Evolutionary conservation across 805 yeast species (phyloP).

Genomic region (Starmerella geochares): DNA sequence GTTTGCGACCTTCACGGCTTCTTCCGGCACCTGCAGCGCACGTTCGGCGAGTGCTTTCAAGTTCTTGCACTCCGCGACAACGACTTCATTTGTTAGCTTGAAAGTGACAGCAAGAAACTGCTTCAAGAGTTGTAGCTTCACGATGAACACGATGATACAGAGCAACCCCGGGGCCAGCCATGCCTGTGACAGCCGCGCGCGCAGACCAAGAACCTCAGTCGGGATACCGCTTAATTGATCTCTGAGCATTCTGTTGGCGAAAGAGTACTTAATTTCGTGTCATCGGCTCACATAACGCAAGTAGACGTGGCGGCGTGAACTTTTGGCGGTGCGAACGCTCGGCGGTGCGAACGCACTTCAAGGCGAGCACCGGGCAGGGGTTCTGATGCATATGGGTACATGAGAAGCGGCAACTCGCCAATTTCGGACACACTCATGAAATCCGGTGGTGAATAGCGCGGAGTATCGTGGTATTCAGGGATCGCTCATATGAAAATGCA

Average conservation of each 20-base stretch:
- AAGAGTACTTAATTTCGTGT: too few species aligned
- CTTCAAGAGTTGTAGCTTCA: slow-evolving; percentile 54
- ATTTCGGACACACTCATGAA: too few species aligned
- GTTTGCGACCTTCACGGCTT: slow-evolving; percentile 48
- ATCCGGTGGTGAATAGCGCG: too few species aligned
- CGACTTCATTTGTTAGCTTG: slow-evolving; percentile 33
- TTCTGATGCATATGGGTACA: too few species aligned
- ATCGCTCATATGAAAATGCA: too few species aligned
- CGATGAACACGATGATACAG: slow-evolving; percentile 42
- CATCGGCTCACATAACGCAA: too few species aligned
- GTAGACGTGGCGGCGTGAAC: too few species aligned
- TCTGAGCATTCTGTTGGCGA: not conserved
- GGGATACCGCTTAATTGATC: not conserved
- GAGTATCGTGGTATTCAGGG: too few species aligned
- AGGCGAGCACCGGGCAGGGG: too few species aligned
- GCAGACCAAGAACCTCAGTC: slow-evolving; percentile 22
- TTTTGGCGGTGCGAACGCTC: too few species aligned
- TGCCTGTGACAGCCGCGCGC: slow-evolving; percentile 31
- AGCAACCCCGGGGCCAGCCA: slow-evolving; percentile 54
- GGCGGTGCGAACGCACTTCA: too few species aligned
- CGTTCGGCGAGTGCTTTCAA: slow-evolving; percentile 36
- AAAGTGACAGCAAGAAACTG: slow-evolving; percentile 39
- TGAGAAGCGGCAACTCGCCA: too few species aligned
- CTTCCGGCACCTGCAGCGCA: slow-evolving; percentile 44
- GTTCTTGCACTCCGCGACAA: slow-evolving; percentile 39